These are phyloP conservation scores for Pachyrhizus erosus DNA, from an alignment of 306 rosid species.

Conservation along the genomic window DNA sequence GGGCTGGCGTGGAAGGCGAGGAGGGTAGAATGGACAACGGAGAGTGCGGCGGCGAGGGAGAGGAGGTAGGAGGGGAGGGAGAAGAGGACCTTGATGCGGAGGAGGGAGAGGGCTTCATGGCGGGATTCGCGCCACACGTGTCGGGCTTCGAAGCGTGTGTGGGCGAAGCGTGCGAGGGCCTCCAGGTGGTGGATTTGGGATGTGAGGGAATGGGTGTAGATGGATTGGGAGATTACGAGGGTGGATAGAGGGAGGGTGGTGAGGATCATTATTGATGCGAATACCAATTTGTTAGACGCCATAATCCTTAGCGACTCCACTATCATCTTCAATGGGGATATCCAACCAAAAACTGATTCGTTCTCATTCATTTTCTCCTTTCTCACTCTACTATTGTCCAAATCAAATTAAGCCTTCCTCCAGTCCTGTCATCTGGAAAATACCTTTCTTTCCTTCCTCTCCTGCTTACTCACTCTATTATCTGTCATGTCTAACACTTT, in stretches of 20 bases:
- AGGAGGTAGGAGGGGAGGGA: conserved; percentile 58
- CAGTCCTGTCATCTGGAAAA: no score
- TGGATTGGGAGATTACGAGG: conserved; percentile 58
- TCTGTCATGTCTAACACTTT: no score
- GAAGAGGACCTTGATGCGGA: conserved; percentile 63
- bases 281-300: conserved; percentile 50
- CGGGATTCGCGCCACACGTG: conserved; percentile 78
- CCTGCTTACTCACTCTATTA: no score
- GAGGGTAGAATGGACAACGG: conserved; percentile 60
- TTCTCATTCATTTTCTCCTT: conserved; percentile 54
- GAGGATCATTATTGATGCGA: conserved; percentile 58
- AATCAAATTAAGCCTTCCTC: not conserved
- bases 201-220: conserved; percentile 53
- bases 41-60: conserved; percentile 69
- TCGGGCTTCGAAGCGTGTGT: conserved; percentile 80
- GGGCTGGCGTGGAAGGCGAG: conserved; percentile 35
- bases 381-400: not conserved
- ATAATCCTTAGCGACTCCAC: conserved; percentile 53
- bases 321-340: conserved; percentile 48
- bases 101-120: conserved; percentile 61
- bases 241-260: conserved; percentile 67
- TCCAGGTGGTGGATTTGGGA: conserved; percentile 70
- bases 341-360: conserved; percentile 32
- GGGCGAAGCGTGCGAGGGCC: conserved; percentile 60
- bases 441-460: no score